phyloP scores from a whole-genome alignment of 768 basidiomycete genomes.

The Russula virescens region DNA sequence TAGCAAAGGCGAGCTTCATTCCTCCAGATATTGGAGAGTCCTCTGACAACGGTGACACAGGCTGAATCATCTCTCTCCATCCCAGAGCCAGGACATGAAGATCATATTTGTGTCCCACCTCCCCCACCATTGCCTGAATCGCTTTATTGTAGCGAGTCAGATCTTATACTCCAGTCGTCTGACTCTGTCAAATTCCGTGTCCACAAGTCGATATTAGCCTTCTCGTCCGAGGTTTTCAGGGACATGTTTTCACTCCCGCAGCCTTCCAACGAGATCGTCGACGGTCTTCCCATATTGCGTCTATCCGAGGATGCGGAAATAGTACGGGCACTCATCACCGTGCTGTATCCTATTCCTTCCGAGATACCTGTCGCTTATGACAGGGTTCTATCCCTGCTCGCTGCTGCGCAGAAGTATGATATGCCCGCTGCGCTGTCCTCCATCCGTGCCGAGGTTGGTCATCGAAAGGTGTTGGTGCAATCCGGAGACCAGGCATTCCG shows the following conservation, averaged over 20 bases:
- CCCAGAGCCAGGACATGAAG: background rate
- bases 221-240: slow-evolving; percentile 30
- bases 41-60: no score
- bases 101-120: no score
- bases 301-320: slow-evolving; percentile 12
- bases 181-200: slow-evolving; percentile 24
- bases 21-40: no score
- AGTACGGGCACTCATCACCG: slow-evolving; percentile 11
- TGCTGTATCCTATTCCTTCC: slow-evolving; percentile 8
- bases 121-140: background rate
- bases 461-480: no score
- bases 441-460: no score
- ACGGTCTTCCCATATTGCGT: slow-evolving; percentile 19
- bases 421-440: no score
- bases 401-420: slow-evolving; percentile 24
- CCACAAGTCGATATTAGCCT: slow-evolving; percentile 30
- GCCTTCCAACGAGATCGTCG: background rate
- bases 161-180: slow-evolving; percentile 9
- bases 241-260: slow-evolving; percentile 29
- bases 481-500: no score
- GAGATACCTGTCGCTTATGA: background rate
- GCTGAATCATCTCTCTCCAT: background rate
- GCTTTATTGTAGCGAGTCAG: background rate
- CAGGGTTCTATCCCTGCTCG: slow-evolving; percentile 8
- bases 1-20: background rate